Evolutionary conservation across 2,329 filamentous ascomycete genomes (phyloP), one percentile per base, ranked within the genome.

Genomic region (Tolypocladium inflatum): DNA sequence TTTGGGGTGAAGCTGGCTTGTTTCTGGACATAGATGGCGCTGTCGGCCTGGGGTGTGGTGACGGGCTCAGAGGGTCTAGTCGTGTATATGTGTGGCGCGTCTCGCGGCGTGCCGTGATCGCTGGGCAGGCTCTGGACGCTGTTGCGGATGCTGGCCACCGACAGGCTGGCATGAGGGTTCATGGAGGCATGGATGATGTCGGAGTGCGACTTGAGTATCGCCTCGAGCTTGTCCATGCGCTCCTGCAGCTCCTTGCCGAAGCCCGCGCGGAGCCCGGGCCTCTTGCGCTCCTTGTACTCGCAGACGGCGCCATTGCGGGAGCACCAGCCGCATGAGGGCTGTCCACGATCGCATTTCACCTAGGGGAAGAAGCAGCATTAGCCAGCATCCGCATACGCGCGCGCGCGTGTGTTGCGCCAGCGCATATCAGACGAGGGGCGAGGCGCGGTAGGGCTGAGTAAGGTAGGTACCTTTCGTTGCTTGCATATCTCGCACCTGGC

Each of bases 401-500:
- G 8, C 11, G 17, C 2, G 45, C 19, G 43, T 33, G 10, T 50
- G 23, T 8, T 33, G 30, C 48, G 48, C 48, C 48, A 17, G 45
- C 45, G 26, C 26, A 50, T 11, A 50, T 50, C 17, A 26, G 52
- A 39, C 10, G 56, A 48, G 13, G 17, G 23, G 15, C 26, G 48
- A 35, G 48, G 3, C 9, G 33, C 4, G 30, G 48, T 3, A 9
- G 26, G 19, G 37, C 1, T 4, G n/a, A n/a, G n/a, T n/a, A n/a
- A n/a, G 39, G 11, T 30, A 30, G 71, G 57, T 73, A 90, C 88
- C 79, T 92, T 93, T 75, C 89, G 79, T 71, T 89, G 85, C 73
- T 92, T 91, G 76, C 89, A 91, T 55, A 89, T 79, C 73, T 92
- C 89, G 68, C 89, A 87, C 67, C 85, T 87, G 71, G 68, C 66